These are phyloP conservation scores for Fusarium albidum DNA, from an alignment of 2,329 filamentous ascomycete species.

Conservation along the genomic window DNA sequence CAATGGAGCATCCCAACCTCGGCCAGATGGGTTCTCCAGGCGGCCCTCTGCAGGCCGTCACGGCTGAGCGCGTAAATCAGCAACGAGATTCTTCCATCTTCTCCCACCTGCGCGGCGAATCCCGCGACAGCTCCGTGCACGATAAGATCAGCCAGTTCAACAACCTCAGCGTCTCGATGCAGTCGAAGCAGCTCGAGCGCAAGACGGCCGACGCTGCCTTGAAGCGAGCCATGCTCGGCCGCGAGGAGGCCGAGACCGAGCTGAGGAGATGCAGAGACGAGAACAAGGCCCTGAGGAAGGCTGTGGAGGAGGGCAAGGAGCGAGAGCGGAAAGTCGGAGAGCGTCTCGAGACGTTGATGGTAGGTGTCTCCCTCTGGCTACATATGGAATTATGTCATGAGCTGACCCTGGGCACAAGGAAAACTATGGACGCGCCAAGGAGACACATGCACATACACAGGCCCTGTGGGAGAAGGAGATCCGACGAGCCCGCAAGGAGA, in stretches of 20 bases:
- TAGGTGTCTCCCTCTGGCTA: slow-evolving; percentile 49
- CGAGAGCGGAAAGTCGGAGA: slow-evolving; percentile 72
- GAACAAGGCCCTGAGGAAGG: slow-evolving; percentile 59
- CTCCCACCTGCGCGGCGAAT: slow-evolving; percentile 47
- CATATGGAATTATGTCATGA: neutral
- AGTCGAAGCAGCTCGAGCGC: slow-evolving; percentile 68
- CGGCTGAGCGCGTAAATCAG: slow-evolving; percentile 71
- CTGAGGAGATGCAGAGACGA: slow-evolving; percentile 71
- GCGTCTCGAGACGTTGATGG: slow-evolving; percentile 74
- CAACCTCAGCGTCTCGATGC: slow-evolving; percentile 67
- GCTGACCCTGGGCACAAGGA: slow-evolving; percentile 58
- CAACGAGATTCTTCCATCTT: slow-evolving; percentile 49
- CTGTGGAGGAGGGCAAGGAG: slow-evolving; percentile 71
- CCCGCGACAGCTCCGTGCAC: slow-evolving; percentile 68
- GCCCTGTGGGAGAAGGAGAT: slow-evolving; percentile 79
- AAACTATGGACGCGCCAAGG: slow-evolving; percentile 74
- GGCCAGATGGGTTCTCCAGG: slow-evolving; percentile 64
- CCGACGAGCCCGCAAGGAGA: slow-evolving; percentile 73
- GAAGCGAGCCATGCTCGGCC: slow-evolving; percentile 71
- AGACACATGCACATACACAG: slow-evolving; percentile 72
- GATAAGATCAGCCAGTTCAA: slow-evolving; percentile 79
- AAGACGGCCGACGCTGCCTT: slow-evolving; percentile 72
- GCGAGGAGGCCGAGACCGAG: slow-evolving; percentile 77
- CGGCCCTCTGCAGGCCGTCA: slow-evolving; percentile 66
- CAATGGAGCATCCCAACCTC: slow-evolving; percentile 42